Evolutionary conservation across 2,329 filamentous ascomycete genomes (phyloP).

Genomic region (Monosporascus sp.): DNA sequence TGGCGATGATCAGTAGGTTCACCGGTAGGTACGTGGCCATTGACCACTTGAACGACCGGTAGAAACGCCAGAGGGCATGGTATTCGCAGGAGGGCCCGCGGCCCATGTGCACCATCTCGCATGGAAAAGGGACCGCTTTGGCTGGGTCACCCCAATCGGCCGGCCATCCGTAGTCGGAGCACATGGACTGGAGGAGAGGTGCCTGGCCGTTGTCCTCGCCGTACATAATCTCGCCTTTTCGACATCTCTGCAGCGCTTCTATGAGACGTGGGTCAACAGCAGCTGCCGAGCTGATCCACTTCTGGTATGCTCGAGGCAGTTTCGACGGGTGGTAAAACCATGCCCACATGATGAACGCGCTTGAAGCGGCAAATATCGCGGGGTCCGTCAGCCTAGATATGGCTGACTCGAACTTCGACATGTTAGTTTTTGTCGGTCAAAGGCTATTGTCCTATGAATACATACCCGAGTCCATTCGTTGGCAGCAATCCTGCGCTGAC

Average conservation of each 20-base stretch:
- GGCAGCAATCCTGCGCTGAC: constrained; percentile 36
- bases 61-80: constrained; percentile 65
- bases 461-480: constrained; percentile 41
- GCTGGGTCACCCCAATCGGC: constrained; percentile 67
- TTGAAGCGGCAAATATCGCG: constrained; percentile 64
- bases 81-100: constrained; percentile 67
- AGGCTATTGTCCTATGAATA: constrained; percentile 1
- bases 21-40: constrained; percentile 73
- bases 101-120: constrained; percentile 80
- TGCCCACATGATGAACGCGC: constrained; percentile 78
- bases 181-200: constrained; percentile 64
- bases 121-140: constrained; percentile 66
- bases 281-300: constrained; percentile 76
- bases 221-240: constrained; percentile 61
- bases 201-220: constrained; percentile 68
- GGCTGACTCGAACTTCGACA: constrained; percentile 32
- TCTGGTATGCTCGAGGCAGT: constrained; percentile 68
- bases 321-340: constrained; percentile 74
- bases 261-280: constrained; percentile 70
- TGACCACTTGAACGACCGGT: constrained; percentile 65
- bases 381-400: constrained; percentile 54
- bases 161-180: constrained; percentile 63
- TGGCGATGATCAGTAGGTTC: constrained; percentile 59
- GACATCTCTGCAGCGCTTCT: constrained; percentile 63
- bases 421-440: constrained; percentile 7